Percentiles rank a stretch among this genome's conserved stretches.
Evolutionary conservation across 805 yeast species (phyloP).

Genomic region (Ogataea kodamae): DNA sequence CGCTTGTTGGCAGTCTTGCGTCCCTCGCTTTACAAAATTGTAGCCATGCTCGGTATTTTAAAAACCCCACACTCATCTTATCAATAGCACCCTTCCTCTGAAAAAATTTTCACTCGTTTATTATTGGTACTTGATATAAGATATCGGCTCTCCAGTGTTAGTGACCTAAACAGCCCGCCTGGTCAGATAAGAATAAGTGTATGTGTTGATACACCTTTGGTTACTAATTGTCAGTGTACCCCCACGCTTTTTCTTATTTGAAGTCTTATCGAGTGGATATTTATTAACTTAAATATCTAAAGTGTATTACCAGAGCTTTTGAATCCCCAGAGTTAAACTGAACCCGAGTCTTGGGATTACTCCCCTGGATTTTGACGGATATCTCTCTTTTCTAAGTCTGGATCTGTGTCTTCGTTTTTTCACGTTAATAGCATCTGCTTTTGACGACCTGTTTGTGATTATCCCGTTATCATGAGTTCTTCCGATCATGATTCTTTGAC

Average conservation of each 20-base stretch:
- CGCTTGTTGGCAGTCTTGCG: no score
- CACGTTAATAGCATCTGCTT: conserved; percentile 23
- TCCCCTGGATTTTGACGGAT: conserved; percentile 34
- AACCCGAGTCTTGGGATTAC: conserved; percentile 23
- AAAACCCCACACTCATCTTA: conserved; percentile 1
- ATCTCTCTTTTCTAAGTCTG: conserved; percentile 33
- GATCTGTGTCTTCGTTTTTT: conserved; percentile 20
- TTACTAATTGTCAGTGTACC: conserved; percentile 9
- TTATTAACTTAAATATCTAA: conserved; percentile 27
- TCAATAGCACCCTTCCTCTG: conserved; percentile 1
- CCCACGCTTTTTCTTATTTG: conserved; percentile 14
- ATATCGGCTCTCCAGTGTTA: conserved; percentile 4
- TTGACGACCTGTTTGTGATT: conserved; percentile 27
- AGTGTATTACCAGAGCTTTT: conserved; percentile 21
- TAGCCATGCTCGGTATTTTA: no score
- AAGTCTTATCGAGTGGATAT: conserved; percentile 17
- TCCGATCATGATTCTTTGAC: conserved; percentile 14
- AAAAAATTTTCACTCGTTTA: conserved; percentile 10
- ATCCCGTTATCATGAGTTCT: conserved; percentile 14
- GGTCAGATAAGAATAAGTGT: conserved; percentile 11
- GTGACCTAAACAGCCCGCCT: conserved; percentile 7
- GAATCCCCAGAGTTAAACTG: conserved; percentile 27
- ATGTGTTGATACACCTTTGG: conserved; percentile 2
- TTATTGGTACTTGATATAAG: conserved; percentile 7
- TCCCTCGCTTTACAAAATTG: no score